Evolutionary conservation across 805 yeast genomes (phyloP), one percentile per base, ranked within the genome.

Genomic region (Wickerhamiella sorbophila): DNA sequence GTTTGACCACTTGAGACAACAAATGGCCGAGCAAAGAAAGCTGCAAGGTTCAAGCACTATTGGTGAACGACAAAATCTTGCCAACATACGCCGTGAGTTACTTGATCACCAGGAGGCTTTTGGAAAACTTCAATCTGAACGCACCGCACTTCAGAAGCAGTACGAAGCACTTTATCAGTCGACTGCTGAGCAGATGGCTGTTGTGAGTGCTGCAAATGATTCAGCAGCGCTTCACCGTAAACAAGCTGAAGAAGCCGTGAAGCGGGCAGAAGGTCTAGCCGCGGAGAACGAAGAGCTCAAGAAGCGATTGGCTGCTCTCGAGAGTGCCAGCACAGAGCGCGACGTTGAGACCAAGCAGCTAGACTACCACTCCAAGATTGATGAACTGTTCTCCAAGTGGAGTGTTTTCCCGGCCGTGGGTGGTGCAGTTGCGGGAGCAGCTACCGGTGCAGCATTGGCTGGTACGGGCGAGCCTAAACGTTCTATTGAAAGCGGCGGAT

Each of bases 111-210:
- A 42, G 34, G 54, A 48, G 16, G 36, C 41, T 15, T 40, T 42
- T 33, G 45, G 40, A 17, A 47, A 44, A 41, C 48, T 52, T 17
- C 31, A 35, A 22, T 42, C 44, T 21, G 42, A 44, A 39, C 46
- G 50, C 37, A 14, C 43, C 4, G 22, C 33, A 10, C 29, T 39
- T 6, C 12, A 29, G 21, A 26, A 43, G 8, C 38, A 46, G 34
- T 36, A 32, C 35, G 45, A 41, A 10, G 47, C 44, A 19, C 40
- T 52, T 27, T 40, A 41, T 24, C 20, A 33, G 20, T 37, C 44
- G 6, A 42, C 50, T 46, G 52, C 41, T n/a, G 48, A 46, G 33
- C 53, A 52, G 41, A 35, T 53, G 18, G 31, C 26, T 22, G 48
- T 48, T 5, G 33, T 53, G 18, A 36, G 36, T 19, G 16, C 45